Percentiles rank a stretch among this genome's conserved stretches.
Conservation (phyloP, 495 filamentous ascomycete genomes). For the Annulohypoxylon stygium region DNA sequence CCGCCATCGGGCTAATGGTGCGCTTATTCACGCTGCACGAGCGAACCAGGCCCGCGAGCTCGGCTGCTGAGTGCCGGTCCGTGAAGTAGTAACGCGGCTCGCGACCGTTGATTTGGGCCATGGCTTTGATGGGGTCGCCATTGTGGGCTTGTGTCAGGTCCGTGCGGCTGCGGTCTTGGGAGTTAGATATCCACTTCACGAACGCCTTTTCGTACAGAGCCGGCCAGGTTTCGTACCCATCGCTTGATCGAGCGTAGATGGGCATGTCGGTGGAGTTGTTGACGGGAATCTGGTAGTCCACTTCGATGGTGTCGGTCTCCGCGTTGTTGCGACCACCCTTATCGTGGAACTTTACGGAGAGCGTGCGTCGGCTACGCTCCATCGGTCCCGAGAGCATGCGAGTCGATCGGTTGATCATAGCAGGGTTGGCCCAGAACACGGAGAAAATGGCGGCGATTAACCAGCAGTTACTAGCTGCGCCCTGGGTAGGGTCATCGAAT, state of each 20-base stretch:
- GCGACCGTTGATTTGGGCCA: slow-evolving; percentile 54
- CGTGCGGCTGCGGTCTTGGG: slow-evolving; percentile 37
- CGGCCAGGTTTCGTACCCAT: slow-evolving; percentile 54
- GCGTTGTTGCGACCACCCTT: slow-evolving; percentile 58
- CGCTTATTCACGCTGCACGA: slow-evolving; percentile 51
- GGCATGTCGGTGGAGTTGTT: slow-evolving; percentile 55
- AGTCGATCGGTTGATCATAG: slow-evolving; percentile 48
- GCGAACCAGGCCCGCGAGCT: slow-evolving; percentile 52
- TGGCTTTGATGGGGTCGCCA: slow-evolving; percentile 57
- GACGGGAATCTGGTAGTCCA: slow-evolving; percentile 54
- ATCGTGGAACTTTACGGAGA: slow-evolving; percentile 53
- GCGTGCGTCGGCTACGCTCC: slow-evolving; percentile 28
- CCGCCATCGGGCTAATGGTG: slow-evolving; percentile 51
- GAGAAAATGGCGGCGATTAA: slow-evolving; percentile 55
- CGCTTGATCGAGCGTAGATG: slow-evolving; percentile 54
- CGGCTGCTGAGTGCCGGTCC: slow-evolving; percentile 35
- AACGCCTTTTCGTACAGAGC: slow-evolving; percentile 60
- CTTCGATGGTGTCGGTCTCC: slow-evolving; percentile 51
- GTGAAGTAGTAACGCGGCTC: slow-evolving; percentile 53
- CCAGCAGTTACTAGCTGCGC: slow-evolving; percentile 53
- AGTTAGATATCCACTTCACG: slow-evolving; percentile 51
- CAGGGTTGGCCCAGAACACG: slow-evolving; percentile 54
- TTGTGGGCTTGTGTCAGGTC: slow-evolving; percentile 51
- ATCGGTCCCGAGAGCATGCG: slow-evolving; percentile 10
- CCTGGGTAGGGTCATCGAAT: slow-evolving; percentile 56